Conservation (phyloP, 2,329 filamentous ascomycete species). For the Pyrenophora tritici-repentis region DNA sequence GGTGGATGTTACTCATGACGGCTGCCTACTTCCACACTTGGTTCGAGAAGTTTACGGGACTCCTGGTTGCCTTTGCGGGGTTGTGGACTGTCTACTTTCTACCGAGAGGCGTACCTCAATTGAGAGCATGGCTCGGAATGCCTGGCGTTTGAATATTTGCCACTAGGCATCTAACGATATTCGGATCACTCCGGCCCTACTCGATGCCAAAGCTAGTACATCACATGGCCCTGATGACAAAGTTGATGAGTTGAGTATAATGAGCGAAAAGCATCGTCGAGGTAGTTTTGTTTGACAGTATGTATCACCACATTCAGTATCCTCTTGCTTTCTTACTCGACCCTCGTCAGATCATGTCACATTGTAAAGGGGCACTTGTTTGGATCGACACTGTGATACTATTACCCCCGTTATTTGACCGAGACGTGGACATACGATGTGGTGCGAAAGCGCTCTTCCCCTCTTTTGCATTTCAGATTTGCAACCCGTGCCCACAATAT, state of each 20-base stretch:
- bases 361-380: not conserved
- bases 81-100: conserved; percentile 56
- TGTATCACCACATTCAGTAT: not conserved
- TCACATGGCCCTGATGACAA: not conserved
- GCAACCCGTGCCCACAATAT: too few relatives aligned
- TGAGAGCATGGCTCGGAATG: conserved; percentile 54
- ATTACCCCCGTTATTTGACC: too few relatives aligned
- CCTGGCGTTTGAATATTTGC: conserved; percentile 46
- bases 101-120: conserved; percentile 50
- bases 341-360: not conserved
- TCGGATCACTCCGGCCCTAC: too few relatives aligned
- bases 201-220: not conserved
- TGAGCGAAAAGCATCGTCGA: conserved; percentile 1
- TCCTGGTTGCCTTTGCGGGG: conserved; percentile 54
- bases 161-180: not conserved
- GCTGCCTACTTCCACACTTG: conserved; percentile 98
- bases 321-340: not conserved
- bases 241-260: conserved; percentile 3
- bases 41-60: conserved; percentile 79
- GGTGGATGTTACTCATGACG: conserved; percentile 99
- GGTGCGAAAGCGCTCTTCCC: too few relatives aligned
- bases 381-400: too few relatives aligned
- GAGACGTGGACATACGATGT: too few relatives aligned
- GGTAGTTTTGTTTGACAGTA: conserved; percentile 7
- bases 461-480: too few relatives aligned